Percentiles rank a stretch among this genome's conserved stretches.
These are phyloP conservation scores for Coix lacrymajobi DNA, from an alignment of 176 grass and related monocot genomes.

Conservation along the genomic window DNA sequence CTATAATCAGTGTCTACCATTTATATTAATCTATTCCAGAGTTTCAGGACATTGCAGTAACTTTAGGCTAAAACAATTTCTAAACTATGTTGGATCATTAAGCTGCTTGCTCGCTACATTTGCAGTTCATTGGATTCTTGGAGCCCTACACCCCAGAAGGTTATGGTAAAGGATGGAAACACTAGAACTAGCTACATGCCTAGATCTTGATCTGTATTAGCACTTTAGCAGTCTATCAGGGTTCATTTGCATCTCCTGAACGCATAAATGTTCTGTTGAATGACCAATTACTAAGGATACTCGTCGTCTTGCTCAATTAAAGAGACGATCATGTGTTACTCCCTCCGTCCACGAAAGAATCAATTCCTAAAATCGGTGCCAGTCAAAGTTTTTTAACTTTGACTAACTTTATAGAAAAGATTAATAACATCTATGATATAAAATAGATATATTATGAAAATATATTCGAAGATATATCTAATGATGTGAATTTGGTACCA, in stretches of 20 bases:
- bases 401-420: no score
- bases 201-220: background rate
- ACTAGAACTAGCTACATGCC: slow-evolving; percentile 52
- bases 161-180: slow-evolving; percentile 74
- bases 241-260: background rate
- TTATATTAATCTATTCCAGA: background rate
- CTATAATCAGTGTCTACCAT: background rate
- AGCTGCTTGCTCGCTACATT: background rate
- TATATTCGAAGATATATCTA: no score
- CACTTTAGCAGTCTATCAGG: background rate
- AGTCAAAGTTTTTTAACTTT: no score
- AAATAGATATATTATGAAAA: no score
- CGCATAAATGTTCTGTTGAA: background rate
- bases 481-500: no score
- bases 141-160: slow-evolving; percentile 66
- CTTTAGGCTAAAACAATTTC: background rate
- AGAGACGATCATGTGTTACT: background rate
- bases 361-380: no score
- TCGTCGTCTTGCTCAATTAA: background rate
- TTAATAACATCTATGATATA: no score
- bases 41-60: background rate
- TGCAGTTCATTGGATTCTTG: slow-evolving; percentile 95
- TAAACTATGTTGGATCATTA: background rate
- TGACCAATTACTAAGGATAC: background rate
- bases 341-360: no score